These are phyloP conservation scores for Choricystis sp. DNA, from an alignment of 139 green algal species.

Conservation along the genomic window DNA sequence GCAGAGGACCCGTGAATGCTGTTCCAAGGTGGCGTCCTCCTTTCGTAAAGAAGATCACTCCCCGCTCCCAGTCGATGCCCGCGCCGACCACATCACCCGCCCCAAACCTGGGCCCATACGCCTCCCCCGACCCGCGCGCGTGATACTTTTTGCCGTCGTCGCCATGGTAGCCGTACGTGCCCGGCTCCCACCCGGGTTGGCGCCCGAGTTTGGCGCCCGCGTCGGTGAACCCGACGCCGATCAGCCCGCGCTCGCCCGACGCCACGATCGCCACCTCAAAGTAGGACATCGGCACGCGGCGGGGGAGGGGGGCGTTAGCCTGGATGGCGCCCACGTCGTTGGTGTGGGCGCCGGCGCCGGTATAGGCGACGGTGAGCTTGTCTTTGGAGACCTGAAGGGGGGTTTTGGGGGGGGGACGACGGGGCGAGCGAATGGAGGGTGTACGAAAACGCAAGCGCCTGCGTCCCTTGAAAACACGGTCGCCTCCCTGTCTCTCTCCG, in stretches of 20 bases:
- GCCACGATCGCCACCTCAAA: slow-evolving; percentile 62
- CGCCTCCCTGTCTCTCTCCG: too few relatives aligned
- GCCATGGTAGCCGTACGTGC: slow-evolving; percentile 74
- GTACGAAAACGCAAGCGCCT: too few relatives aligned
- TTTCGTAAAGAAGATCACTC: slow-evolving; percentile 91
- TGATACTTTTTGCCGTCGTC: slow-evolving; percentile 64
- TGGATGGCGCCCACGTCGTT: slow-evolving; percentile 9
- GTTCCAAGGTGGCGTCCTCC: slow-evolving; percentile 62
- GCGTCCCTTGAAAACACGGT: too few relatives aligned
- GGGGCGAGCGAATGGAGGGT: too few relatives aligned
- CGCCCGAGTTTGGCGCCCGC: slow-evolving; percentile 43
- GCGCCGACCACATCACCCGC: slow-evolving; percentile 64
- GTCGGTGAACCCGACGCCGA: slow-evolving; percentile 63
- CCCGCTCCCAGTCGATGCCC: slow-evolving; percentile 44
- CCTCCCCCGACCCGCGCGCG: slow-evolving; percentile 31
- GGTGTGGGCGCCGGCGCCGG: not conserved
- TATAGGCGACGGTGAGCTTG: not conserved
- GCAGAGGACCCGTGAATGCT: slow-evolving; percentile 31
- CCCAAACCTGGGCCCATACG: slow-evolving; percentile 58
- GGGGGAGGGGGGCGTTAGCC: slow-evolving; percentile 46
- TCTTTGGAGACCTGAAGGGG: too few relatives aligned
- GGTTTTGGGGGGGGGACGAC: too few relatives aligned
- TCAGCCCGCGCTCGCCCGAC: slow-evolving; percentile 30
- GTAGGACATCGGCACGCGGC: slow-evolving; percentile 51
- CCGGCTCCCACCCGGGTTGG: slow-evolving; percentile 71